Base-by-base conservation (phyloP, 441 rosid genomes). In the Brassica hybrid region DNA sequence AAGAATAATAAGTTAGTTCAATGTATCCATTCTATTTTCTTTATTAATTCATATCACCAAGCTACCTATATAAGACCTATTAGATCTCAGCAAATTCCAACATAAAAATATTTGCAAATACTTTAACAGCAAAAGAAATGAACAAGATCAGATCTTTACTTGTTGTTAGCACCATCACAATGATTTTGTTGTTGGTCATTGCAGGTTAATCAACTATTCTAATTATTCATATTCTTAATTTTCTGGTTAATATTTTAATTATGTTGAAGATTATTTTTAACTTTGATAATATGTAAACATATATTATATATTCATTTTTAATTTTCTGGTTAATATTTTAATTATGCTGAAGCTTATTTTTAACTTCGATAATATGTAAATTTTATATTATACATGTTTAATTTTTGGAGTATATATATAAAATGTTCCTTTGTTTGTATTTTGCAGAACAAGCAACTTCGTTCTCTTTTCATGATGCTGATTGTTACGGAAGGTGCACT, bases 131-230 rank as follows among this genome's bases (percentile, higher is more conserved):
- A 27, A 13, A 17, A 23, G 21, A 67, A 58, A 75, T 59, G 73
- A 59, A 25, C 27, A 76, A 61, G 30, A 69, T 60, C 10, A 61
- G 38, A 61, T 76, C 57, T 23, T 21, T 16, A 14, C 17, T 11
- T 21, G 34, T 50, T 34, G 30, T 14, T 32, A n/a, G 68, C 30
- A 19, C 64, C 32, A 68, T 76, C 25, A 36, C 69, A 11, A 21
- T 76, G 2, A 11, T 76, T 50, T 14, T 69, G 69, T 12, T 76
- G n/a, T 69, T 76, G 56, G 74, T 23, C 64, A 69, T 61, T 48
- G 2, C 79, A 61, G 64, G 79, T 76, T 60, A 30, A n/a, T 67
- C 36, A 75, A 59, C 6, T 4, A 45, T 45, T 45, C 52, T 45
- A 14, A 12, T 45, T 3, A 12, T 4, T 45, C 12, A 13, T 45